These are phyloP conservation scores for Colletotrichum tanaceti DNA, from an alignment of 2,329 filamentous ascomycete species.

Conservation along the genomic window DNA sequence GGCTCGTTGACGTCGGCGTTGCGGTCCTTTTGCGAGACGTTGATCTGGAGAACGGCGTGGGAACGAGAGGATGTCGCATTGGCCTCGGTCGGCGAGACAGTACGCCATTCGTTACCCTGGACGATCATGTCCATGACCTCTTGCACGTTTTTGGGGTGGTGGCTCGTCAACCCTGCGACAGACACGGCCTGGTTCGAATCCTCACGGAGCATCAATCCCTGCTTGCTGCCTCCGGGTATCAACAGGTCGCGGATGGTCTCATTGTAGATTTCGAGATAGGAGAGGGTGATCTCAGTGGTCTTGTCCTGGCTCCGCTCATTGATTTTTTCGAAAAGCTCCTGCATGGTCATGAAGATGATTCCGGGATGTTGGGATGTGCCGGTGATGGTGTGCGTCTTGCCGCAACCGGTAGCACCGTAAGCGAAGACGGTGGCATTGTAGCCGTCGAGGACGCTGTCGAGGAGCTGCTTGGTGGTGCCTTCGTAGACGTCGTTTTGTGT, in stretches of 20 bases:
- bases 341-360: slow-evolving; percentile 99
- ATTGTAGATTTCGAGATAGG: slow-evolving; percentile 98
- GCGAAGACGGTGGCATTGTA: slow-evolving; percentile 99
- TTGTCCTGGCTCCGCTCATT: slow-evolving; percentile 88
- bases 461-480: slow-evolving; percentile 85
- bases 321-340: slow-evolving; percentile 97
- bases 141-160: slow-evolving; percentile 89
- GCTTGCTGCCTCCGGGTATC: slow-evolving; percentile 84
- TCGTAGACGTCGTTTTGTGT: slow-evolving; percentile 96
- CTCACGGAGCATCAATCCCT: slow-evolving; percentile 90
- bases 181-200: slow-evolving; percentile 94
- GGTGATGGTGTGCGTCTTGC: slow-evolving; percentile 97
- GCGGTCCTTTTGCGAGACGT: slow-evolving; percentile 91
- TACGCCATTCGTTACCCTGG: slow-evolving; percentile 91
- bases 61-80: slow-evolving; percentile 98
- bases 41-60: slow-evolving; percentile 97
- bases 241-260: slow-evolving; percentile 97
- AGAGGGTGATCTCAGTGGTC: slow-evolving; percentile 88
- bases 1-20: slow-evolving; percentile 94
- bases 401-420: slow-evolving; percentile 96
- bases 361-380: slow-evolving; percentile 92
- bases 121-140: slow-evolving; percentile 99
- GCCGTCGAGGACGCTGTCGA: slow-evolving; percentile 94
- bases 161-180: slow-evolving; percentile 89
- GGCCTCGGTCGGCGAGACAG: slow-evolving; percentile 95